Conservation (phyloP, 805 yeast genomes). For the Starmerella potacharoeniae region DNA sequence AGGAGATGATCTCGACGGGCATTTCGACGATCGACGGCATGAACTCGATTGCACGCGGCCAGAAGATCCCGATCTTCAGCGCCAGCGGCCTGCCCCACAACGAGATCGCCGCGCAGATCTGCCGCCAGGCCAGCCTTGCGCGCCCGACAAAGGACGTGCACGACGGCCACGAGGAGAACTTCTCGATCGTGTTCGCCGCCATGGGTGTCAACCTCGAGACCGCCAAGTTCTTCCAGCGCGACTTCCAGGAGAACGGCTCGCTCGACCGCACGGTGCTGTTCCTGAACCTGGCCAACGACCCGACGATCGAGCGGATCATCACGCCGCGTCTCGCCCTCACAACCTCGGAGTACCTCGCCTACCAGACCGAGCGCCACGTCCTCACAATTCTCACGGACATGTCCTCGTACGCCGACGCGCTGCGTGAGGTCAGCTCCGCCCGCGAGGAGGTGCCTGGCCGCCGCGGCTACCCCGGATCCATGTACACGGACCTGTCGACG, state of each 20-base stretch:
- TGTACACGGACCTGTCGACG: conserved; percentile 99
- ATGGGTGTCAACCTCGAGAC: conserved; percentile 99
- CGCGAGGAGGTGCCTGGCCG: conserved; percentile 99
- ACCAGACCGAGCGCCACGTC: conserved; percentile 98
- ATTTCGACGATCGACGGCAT: conserved; percentile 96
- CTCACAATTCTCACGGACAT: conserved; percentile 95
- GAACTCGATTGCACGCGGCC: conserved; percentile 99
- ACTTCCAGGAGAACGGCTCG: conserved; percentile 97
- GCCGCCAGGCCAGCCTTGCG: conserved; percentile 98
- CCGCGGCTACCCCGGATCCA: conserved; percentile 99
- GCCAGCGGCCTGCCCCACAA: conserved; percentile 99
- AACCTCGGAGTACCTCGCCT: conserved; percentile 96
- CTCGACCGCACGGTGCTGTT: conserved; percentile 94
- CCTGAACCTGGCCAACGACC: conserved; percentile 96
- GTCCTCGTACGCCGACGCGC: conserved; percentile 99
- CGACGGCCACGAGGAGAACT: conserved; percentile 98
- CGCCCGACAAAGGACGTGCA: conserved; percentile 99
- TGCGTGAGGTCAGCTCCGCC: conserved; percentile 99
- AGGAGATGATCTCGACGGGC: conserved; percentile 99
- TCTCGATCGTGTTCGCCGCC: conserved; percentile 98
- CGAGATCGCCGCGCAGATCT: conserved; percentile 98
- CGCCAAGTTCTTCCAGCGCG: conserved; percentile 96
- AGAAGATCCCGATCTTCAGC: conserved; percentile 96
- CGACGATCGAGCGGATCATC: conserved; percentile 98
- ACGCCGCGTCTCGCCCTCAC: conserved; percentile 98